Evolutionary conservation across 305 asterid genomes (phyloP).

Genomic region (Solanum hybrid): DNA sequence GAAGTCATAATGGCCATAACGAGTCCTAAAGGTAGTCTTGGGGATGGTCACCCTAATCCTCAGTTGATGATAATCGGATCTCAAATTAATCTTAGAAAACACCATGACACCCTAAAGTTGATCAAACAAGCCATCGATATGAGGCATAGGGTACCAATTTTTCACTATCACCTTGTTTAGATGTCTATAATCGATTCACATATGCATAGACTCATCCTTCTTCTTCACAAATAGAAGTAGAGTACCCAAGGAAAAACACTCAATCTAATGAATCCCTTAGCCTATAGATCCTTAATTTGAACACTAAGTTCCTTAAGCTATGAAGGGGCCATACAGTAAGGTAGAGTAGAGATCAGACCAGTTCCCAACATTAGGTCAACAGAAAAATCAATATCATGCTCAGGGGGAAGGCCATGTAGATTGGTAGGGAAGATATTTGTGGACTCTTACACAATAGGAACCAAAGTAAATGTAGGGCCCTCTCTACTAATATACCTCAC

Average conservation of each 20-base stretch:
- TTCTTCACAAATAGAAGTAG: background rate
- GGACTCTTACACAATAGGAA: background rate
- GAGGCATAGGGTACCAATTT: background rate
- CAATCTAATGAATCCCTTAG: background rate
- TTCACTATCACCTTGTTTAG: background rate
- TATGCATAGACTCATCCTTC: background rate
- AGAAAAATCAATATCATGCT: background rate
- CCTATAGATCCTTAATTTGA: background rate
- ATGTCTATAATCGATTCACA: background rate
- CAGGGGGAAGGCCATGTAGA: background rate
- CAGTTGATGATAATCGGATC: background rate
- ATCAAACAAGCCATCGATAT: background rate
- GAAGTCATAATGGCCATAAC: background rate
- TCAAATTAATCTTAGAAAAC: background rate
- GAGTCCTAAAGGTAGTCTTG: background rate
- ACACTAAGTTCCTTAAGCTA: background rate
- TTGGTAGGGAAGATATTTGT: background rate
- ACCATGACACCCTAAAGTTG: background rate
- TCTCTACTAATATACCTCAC: background rate
- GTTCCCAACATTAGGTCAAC: background rate
- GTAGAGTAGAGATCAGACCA: background rate
- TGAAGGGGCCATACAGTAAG: background rate
- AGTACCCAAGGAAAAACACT: background rate
- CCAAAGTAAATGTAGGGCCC: background rate
- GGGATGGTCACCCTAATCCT: background rate